Base-by-base conservation (phyloP, 1,284 basidiomycete species). In the Ganoderma leucocontextum region DNA sequence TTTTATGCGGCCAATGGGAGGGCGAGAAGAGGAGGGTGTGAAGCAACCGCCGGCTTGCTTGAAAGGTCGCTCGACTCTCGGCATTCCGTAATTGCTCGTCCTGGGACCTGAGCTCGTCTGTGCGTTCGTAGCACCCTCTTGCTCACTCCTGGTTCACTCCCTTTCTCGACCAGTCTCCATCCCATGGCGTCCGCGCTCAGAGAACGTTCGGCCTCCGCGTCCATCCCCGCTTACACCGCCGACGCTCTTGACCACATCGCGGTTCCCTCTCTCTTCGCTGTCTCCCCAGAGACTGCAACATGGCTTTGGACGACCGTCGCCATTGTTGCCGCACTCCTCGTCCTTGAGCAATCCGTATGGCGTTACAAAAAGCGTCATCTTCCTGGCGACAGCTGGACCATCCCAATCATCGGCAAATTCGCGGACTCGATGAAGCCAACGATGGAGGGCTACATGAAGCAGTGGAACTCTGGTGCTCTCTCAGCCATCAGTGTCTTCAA, bases 351-450 rank as follows among this genome's bases (percentile, higher is more conserved):
- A 82, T 84, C 87, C 36, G 88, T 96, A 25, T 98, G 96, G 80
- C 86, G 95, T 52, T 87, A 87, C 78, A 97, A 97, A 83, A 97
- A 98, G 79, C 87, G 86, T 25, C 89, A 93, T 76, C 86, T 98
- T 8, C 96, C 96, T 0, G 96, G 96, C 17, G 88, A 87, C 68
- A 86, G 81, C 78, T 98, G 95, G 95, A 97, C 95, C 22, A 97
- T 98, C 70, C 96, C 96, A 35, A 76, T 98, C 76, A 97, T 98
- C 69, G 96, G 96, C 70, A 95, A 95, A 80, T 97, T 97, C 75
- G 89, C 91, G 13, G 94, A 97, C 79, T 96, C 94, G 19, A 83
- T 96, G 83, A 89, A 92, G 75, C 96, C 96, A 6, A 91, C 93
- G 4, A 87, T 98, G 85, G 93, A 95, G 78, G 89, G 89, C 62